Evolutionary conservation across 768 basidiomycete genomes (phyloP).

Genomic region (Naganishia antarctica): DNA sequence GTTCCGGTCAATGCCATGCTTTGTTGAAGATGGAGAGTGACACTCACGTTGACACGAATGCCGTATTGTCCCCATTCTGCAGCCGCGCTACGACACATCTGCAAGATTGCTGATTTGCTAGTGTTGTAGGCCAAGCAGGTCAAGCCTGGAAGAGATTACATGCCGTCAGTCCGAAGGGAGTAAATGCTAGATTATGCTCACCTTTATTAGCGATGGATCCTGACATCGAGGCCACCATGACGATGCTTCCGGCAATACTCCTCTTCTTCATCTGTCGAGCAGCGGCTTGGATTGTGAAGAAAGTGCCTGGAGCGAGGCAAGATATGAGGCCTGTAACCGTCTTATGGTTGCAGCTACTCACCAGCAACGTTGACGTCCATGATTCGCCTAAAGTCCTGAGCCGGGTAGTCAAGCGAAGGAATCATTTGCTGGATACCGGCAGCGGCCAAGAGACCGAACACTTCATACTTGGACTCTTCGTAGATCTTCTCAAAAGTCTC

Average conservation of each 20-base stretch:
- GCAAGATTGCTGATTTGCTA: conserved; percentile 43
- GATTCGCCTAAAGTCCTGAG: conserved; percentile 33
- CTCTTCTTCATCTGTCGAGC: conserved; percentile 27
- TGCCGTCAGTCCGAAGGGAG: too few relatives aligned
- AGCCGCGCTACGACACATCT: conserved; percentile 45
- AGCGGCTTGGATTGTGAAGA: conserved; percentile 15
- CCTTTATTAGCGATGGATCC: conserved; percentile 24
- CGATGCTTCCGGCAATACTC: conserved; percentile 30
- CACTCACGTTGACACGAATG: conserved; percentile 45
- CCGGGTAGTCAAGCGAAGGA: conserved; percentile 31
- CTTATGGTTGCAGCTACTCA: conserved; percentile 4
- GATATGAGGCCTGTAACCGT: background rate
- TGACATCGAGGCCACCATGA: conserved; percentile 7
- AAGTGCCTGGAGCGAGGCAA: conserved; percentile 2
- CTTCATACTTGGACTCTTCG: conserved; percentile 4
- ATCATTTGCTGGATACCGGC: conserved; percentile 25
- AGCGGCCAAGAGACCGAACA: conserved; percentile 21
- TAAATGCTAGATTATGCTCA: too few relatives aligned
- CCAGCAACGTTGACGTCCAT: conserved; percentile 42
- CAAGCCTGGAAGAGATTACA: conserved; percentile 32
- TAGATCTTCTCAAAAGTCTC: conserved; percentile 18
- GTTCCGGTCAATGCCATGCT: too few relatives aligned
- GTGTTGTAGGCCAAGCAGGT: conserved; percentile 42
- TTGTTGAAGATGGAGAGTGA: too few relatives aligned
- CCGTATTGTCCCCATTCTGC: conserved; percentile 47